Conservation (phyloP, 1,284 basidiomycete species). For the Sphaerobolus stellatus region DNA sequence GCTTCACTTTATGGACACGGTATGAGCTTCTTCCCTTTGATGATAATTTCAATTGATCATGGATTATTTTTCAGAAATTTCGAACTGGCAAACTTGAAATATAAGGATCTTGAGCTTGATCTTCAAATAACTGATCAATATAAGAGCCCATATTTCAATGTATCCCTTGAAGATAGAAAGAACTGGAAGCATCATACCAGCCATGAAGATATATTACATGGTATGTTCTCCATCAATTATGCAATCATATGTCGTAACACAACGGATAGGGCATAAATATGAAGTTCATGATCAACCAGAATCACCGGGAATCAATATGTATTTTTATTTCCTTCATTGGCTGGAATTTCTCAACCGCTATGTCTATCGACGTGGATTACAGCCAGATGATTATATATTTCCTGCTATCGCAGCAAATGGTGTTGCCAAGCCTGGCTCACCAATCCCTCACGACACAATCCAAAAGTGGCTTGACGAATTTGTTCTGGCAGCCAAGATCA, state of each 20-base stretch:
- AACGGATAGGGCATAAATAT: constrained; percentile 26
- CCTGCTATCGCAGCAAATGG: constrained; percentile 32
- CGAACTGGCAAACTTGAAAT: constrained; percentile 25
- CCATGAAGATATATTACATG: no score
- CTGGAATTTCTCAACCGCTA: constrained; percentile 21
- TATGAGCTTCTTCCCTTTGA: constrained; percentile 1
- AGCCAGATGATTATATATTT: constrained; percentile 36
- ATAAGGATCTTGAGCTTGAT: constrained; percentile 17
- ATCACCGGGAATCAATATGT: constrained; percentile 26
- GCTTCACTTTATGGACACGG: constrained; percentile 21
- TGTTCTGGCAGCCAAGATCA: constrained; percentile 21
- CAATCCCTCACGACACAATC: constrained; percentile 27
- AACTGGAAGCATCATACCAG: background rate
- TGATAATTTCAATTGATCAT: no score
- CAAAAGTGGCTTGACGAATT: constrained; percentile 29
- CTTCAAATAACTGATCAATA: background rate
- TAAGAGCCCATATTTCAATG: background rate
- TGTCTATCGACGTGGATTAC: constrained; percentile 20
- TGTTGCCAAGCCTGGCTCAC: constrained; percentile 18
- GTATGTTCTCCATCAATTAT: no score
- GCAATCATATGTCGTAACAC: no score
- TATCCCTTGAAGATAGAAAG: background rate
- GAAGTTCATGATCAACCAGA: constrained; percentile 30
- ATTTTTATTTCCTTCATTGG: constrained; percentile 29
- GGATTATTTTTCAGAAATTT: constrained; percentile 23